phyloP scores from a whole-genome alignment of 768 basidiomycete species.

The Crucibulum laeve region DNA sequence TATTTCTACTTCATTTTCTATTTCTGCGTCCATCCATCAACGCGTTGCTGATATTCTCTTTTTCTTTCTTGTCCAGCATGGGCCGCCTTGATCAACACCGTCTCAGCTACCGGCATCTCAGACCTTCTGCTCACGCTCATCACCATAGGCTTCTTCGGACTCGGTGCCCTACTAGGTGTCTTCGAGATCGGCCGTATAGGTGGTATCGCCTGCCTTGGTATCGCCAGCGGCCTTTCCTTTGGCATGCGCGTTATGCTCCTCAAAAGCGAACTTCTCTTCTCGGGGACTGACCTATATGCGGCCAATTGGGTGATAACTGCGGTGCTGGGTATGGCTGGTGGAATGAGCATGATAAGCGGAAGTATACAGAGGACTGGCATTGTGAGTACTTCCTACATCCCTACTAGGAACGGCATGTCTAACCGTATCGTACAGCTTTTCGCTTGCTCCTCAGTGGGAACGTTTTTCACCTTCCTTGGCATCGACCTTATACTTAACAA shows the following conservation, averaged over 20 bases:
- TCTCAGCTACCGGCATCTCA: constrained; percentile 40
- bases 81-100: constrained; percentile 58
- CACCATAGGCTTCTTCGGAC: constrained; percentile 41
- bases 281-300: constrained; percentile 23
- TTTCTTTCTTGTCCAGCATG: too few species aligned
- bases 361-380: constrained; percentile 41
- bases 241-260: constrained; percentile 53
- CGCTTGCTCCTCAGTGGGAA: constrained; percentile 54
- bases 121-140: constrained; percentile 49
- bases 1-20: not conserved
- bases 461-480: constrained; percentile 54
- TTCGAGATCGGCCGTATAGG: constrained; percentile 45
- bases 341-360: constrained; percentile 33
- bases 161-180: constrained; percentile 51
- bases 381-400: constrained; percentile 40
- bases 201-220: constrained; percentile 41
- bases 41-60: too few species aligned
- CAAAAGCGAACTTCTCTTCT: constrained; percentile 43
- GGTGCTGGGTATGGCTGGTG: constrained; percentile 35
- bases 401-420: too few species aligned
- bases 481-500: constrained; percentile 52
- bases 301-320: constrained; percentile 54
- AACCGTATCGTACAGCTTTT: constrained; percentile 37
- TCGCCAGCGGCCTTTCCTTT: constrained; percentile 53
- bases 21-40: not conserved